These are phyloP conservation scores for Periconia digitata DNA, from an alignment of 2,329 filamentous ascomycete species.

Conservation along the genomic window DNA sequence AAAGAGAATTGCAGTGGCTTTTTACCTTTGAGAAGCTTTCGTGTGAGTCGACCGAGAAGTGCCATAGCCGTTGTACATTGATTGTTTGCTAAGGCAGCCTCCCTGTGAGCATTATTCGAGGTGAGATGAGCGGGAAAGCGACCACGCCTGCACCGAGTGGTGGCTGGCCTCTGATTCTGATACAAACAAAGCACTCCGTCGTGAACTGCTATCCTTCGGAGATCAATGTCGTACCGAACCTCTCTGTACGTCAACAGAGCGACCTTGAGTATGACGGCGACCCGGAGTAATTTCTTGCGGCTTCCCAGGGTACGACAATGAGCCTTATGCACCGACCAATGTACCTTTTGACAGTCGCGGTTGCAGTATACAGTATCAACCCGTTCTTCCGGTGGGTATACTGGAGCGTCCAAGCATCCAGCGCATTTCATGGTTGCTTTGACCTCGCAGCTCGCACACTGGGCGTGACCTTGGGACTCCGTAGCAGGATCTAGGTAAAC, in stretches of 20 bases:
- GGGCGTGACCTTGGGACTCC: too few relatives aligned
- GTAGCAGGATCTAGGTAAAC: too few relatives aligned
- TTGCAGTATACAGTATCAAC: slow-evolving; percentile 7
- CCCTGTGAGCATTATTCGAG: slow-evolving; percentile 6
- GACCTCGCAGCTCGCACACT: slow-evolving; percentile 8
- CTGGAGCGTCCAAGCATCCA: slow-evolving; percentile 9
- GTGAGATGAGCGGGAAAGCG: slow-evolving; percentile 10
- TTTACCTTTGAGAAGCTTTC: slow-evolving; percentile 8
- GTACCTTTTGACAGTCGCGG: slow-evolving; percentile 7
- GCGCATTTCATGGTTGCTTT: slow-evolving; percentile 7
- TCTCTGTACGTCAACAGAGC: slow-evolving; percentile 10
- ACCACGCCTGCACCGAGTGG: slow-evolving; percentile 4
- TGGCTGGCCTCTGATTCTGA: slow-evolving; percentile 4
- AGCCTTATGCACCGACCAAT: slow-evolving; percentile 7
- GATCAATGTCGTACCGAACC: slow-evolving; percentile 6
- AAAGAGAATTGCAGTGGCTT: neutral
- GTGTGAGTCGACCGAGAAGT: slow-evolving; percentile 5
- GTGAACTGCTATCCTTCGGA: slow-evolving; percentile 7
- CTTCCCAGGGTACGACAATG: slow-evolving; percentile 8
- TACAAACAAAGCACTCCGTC: slow-evolving; percentile 8
- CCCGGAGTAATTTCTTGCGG: slow-evolving; percentile 9
- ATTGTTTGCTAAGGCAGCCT: slow-evolving; percentile 7
- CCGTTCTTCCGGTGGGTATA: slow-evolving; percentile 8
- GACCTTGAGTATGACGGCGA: slow-evolving; percentile 6
- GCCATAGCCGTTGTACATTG: slow-evolving; percentile 9